A percentile compares a stretch with the other conserved stretches of the same genome.
phyloP scores from a whole-genome alignment of 1,284 basidiomycete species.

The Cutaneotrichosporon sp. region DNA sequence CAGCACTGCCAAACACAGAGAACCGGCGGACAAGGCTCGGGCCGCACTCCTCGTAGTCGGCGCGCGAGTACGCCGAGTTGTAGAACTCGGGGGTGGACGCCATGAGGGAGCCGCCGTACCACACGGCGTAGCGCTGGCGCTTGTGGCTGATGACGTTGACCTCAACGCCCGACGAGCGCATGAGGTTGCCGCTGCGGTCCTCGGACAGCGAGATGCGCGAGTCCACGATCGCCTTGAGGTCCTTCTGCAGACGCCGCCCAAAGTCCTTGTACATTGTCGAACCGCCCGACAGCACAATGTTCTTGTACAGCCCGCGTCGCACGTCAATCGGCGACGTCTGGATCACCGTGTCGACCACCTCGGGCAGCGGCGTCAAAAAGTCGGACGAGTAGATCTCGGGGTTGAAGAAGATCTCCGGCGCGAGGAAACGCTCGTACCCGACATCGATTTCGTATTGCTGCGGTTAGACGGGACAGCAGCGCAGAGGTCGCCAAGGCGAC shows the following conservation, averaged over 20 bases:
- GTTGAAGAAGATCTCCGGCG: constrained; percentile 99
- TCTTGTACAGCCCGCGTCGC: constrained; percentile 91
- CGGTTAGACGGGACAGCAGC: background rate
- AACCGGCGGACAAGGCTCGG: constrained; percentile 92
- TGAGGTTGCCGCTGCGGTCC: constrained; percentile 65
- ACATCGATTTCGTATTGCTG: constrained; percentile 89
- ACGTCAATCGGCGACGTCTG: constrained; percentile 95
- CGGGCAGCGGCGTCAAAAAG: constrained; percentile 93
- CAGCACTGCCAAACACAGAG: constrained; percentile 88
- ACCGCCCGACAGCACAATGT: constrained; percentile 91
- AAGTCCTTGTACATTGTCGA: constrained; percentile 99
- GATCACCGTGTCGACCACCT: constrained; percentile 95
- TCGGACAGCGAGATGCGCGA: constrained; percentile 76
- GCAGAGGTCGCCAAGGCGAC: too few species aligned
- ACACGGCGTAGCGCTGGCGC: constrained; percentile 95
- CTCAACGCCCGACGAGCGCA: constrained; percentile 85
- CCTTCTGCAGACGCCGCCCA: constrained; percentile 88
- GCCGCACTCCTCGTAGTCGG: constrained; percentile 94
- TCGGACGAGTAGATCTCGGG: constrained; percentile 98
- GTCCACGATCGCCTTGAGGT: constrained; percentile 91
- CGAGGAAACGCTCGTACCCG: constrained; percentile 98
- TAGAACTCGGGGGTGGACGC: constrained; percentile 97
- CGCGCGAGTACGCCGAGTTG: constrained; percentile 93
- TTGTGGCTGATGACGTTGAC: constrained; percentile 99
- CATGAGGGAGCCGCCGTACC: constrained; percentile 94